A percentile compares a stretch with the other conserved stretches of the same genome.
Evolutionary conservation across 129 eudicot genomes (phyloP).

Genomic region (Mikania micrantha): DNA sequence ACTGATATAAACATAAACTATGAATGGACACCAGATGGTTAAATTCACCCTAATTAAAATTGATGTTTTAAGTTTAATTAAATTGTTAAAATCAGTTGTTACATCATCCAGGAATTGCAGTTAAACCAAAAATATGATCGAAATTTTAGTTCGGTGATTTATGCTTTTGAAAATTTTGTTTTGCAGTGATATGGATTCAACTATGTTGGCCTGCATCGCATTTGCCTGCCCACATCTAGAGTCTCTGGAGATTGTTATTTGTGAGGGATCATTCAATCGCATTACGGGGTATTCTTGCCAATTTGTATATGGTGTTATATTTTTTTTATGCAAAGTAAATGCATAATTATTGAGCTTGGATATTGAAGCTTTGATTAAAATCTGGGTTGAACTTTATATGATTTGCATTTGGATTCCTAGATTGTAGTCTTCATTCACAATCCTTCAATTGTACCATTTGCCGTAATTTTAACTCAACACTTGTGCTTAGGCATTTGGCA

Average conservation of each 20-base stretch:
- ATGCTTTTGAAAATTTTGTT: constrained; percentile 8
- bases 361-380: neutral
- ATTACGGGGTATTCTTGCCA: constrained; percentile 64
- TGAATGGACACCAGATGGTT: neutral
- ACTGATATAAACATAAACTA: neutral
- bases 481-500: neutral
- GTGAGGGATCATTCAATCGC: constrained; percentile 56
- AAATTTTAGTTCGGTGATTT: neutral
- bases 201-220: constrained; percentile 93
- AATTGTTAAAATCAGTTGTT: neutral
- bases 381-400: neutral
- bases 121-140: neutral
- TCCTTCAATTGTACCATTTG: neutral
- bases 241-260: constrained; percentile 55
- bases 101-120: neutral
- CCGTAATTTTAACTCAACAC: neutral
- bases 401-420: neutral
- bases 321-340: neutral
- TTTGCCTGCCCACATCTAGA: constrained; percentile 81
- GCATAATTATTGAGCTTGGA: neutral
- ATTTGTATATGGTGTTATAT: neutral
- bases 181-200: constrained; percentile 90
- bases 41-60: neutral
- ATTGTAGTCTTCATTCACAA: neutral
- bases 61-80: neutral